Evolutionary conservation across 306 rosid genomes (phyloP), one percentile per base, ranked within the genome.

Genomic region (Cicer bijugum): DNA sequence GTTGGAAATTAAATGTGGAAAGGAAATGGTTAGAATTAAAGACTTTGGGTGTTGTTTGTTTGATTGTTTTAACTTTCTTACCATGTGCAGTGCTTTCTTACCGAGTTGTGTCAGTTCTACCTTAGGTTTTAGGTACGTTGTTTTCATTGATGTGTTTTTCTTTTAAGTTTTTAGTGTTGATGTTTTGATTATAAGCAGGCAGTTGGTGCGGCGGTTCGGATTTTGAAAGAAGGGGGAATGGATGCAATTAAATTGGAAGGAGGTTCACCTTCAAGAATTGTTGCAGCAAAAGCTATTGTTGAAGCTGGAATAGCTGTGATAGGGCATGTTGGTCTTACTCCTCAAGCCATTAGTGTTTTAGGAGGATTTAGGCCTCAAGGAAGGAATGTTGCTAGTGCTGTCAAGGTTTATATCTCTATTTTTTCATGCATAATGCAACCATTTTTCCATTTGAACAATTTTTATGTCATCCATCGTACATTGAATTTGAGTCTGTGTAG

Each of bases 341-440:
- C 98, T 4, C 97, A 94, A 73, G 96, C 98, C 46, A 88, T 94
- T 50, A 91, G 98, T 75, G 98, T 89, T 81, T 91, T 91, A 59
- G 98, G 98, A 1, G 97, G 97, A 20, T 94, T 94, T 81, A 88
- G 87, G 78, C 96, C 97, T 60, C 98, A 93, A 62, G 98, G 98
- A 67, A 91, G 35, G 78, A 91, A 80, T 69, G 79, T 89, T 71
- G 79, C 89, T 28, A 89, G 92, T 77, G 98, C 96, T 69, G 67
- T 93, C 11, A 88, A 91, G 94, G 98, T 92, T 5, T 37, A 15
- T 48, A 11, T 63, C 33, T 62, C 48, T 12, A 44, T 6, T 74
- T 55, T n/a, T 15, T 78, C 53, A 4, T 33, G 9, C 65, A n/a
- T 37, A 4, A 42, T 43, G 43, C 71, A 44, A 75, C 62, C 47